Evolutionary conservation across 139 green algal genomes (phyloP), one percentile per base, ranked within the genome.

Genomic region (Dunaliella primolecta): DNA sequence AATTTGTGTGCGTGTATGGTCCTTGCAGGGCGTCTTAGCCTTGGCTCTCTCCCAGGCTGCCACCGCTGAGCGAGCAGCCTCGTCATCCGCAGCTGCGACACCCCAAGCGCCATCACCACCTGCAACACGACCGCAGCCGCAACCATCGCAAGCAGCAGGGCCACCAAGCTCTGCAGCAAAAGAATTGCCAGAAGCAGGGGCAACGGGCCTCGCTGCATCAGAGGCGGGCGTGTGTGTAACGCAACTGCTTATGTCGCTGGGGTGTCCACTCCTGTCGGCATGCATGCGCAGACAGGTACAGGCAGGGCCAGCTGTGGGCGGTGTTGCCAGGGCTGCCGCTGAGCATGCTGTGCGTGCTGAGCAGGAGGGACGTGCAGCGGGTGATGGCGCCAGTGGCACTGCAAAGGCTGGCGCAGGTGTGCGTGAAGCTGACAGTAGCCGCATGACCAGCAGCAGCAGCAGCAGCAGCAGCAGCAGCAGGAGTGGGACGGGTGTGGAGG

Each of bases 401-500:
- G 46, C 7, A 64, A 64, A 64, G 46, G 15, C 7, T 15, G 15
- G 46, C 46, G 15, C 7, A 15, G 46, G 46, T 15, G 46, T 7
- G 46, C 15, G 46, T 64, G 46, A 25, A 64, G 7, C 7, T 15
- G 15, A 15, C 46, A 64, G 46, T 15, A 64, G 46, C 46, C 7
- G 46, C 46, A 64, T 7, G 7, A 64, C 7, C 46, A 64, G 46
- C 7, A 64, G 46, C 46, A 64, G 46, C 7, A 64, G 46, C 46
- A 64, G 46, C 46, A 64, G 15, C 46, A 64, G 46, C 72, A 78
- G 11, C 72, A 78, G 83, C 57, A 57, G 20, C 21, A 3, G 27
- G 31, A 2, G 34, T 30, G 79, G 57, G 1, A 24, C 35, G 7
- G 1, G 23, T 31, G 81, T 87, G 84, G 84, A 87, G 30, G n/a